Evolutionary conservation across 2,329 filamentous ascomycete genomes (phyloP), one percentile per base, ranked within the genome.

Genomic region (Pyrenophora seminiperda): DNA sequence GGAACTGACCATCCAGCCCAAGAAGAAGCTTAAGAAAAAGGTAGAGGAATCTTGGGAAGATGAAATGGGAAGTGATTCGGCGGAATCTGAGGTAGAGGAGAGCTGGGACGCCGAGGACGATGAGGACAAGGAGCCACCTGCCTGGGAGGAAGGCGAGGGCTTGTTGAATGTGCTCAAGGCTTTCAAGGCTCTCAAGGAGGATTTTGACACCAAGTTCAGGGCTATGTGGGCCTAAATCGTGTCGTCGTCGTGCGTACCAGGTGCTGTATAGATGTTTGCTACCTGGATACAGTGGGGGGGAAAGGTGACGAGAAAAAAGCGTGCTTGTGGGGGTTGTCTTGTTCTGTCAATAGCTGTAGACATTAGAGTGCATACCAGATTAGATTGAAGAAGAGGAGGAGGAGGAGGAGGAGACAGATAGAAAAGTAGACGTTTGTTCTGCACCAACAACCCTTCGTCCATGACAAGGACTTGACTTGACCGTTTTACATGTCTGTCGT

Each of bases 151-250:
- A 39, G 78, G 75, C 30, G 74, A 70, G 37, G 77, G 75, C 29
- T 63, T 88, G 65, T 61, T 77, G 56, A 79, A 81, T 56, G 84
- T 89, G 18, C 73, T 86, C 11, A 78, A 76, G 60, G 83, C 83
- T 1, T 87, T 88, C 62, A 76, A 74, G 53, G 70, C 77, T 60
- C 64, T 89, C 55, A 80, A 81, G 62, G 73, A 75, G 20, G 81
- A 83, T 48, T 89, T 88, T 67, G 81, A 86, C 56, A 76, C 77
- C 36, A 89, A 86, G 74, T 88, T 89, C 71, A 77, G 66, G 63
- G 80, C 79, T 61, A 79, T 81, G 62, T 85, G 83, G 81, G 81
- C 83, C 66, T 86, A 67, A 67, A 24, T 29, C 20, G 30, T 29
- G 20, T 6, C 3, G 10, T 10, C n/a, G 24, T 27, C 10, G 24